These are phyloP conservation scores for Globisporangium middletonii DNA, from an alignment of 352 stramenopile species.

Conservation along the genomic window DNA sequence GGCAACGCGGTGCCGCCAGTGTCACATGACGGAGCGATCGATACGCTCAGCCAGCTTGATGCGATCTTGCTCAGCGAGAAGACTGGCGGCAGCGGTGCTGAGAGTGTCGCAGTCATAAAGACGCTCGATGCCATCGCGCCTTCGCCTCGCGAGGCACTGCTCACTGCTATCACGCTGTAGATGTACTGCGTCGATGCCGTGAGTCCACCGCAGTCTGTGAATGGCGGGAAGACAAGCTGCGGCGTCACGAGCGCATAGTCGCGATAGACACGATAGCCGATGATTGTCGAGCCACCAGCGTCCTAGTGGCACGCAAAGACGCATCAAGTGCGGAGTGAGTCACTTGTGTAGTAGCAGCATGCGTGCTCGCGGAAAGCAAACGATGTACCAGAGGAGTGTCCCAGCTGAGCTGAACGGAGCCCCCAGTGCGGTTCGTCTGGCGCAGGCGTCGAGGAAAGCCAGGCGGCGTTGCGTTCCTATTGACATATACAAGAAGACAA, in stretches of 20 bases:
- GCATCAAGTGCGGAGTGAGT: not conserved
- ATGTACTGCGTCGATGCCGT: constrained; percentile 27
- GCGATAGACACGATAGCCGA: constrained; percentile 56
- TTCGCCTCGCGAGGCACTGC: constrained; percentile 16
- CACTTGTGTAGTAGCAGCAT: no score
- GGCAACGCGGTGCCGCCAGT: constrained; percentile 20
- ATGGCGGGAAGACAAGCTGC: constrained; percentile 26
- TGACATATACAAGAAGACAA: not conserved
- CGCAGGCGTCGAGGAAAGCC: constrained; percentile 26
- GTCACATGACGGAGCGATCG: constrained; percentile 29
- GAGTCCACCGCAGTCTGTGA: constrained; percentile 38
- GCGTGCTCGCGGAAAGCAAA: not conserved
- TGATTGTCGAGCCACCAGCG: constrained; percentile 25
- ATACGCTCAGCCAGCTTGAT: constrained; percentile 32
- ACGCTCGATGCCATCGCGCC: constrained; percentile 24
- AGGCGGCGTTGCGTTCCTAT: constrained; percentile 29
- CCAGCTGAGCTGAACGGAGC: constrained; percentile 39
- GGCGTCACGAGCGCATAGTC: constrained; percentile 36
- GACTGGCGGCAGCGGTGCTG: constrained; percentile 18
- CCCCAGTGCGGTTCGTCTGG: constrained; percentile 25
- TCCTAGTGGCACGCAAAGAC: constrained; percentile 14
- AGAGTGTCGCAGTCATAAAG: constrained; percentile 23
- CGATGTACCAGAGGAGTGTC: constrained; percentile 27
- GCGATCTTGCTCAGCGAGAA: constrained; percentile 15
- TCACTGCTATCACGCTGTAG: constrained; percentile 44